Evolutionary conservation across 768 basidiomycete genomes (phyloP).

Genomic region (Phallus indusiatus): DNA sequence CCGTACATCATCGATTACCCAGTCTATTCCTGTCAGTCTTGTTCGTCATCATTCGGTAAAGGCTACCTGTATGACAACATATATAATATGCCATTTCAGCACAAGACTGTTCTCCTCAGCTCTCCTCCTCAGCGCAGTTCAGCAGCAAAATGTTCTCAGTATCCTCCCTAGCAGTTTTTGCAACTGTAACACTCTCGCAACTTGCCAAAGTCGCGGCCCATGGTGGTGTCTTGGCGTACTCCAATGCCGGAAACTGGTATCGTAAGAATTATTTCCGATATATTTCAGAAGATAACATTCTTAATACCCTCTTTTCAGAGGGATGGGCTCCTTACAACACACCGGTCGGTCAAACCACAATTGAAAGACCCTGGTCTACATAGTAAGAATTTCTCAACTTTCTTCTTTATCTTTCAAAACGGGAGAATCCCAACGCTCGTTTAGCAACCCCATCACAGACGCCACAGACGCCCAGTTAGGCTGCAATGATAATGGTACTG

Average conservation of each 20-base stretch:
- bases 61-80: not conserved
- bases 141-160: constrained; percentile 2
- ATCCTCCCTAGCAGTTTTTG: not conserved
- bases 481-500: constrained; percentile 12
- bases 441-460: constrained; percentile 11
- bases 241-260: constrained; percentile 10
- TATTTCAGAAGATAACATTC: not conserved
- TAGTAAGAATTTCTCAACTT: constrained; percentile 6
- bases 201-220: constrained; percentile 9
- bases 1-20: not conserved
- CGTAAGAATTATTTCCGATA: not conserved
- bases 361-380: constrained; percentile 12
- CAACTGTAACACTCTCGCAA: not conserved
- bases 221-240: constrained; percentile 11
- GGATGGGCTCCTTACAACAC: constrained; percentile 7
- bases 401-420: not conserved
- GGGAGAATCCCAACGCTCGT: not conserved
- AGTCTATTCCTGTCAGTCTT: too few species aligned
- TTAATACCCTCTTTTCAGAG: not conserved
- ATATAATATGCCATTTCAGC: not conserved
- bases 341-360: constrained; percentile 11
- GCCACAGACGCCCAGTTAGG: constrained; percentile 8
- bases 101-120: not conserved
- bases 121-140: not conserved
- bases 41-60: too few species aligned